Conservation (phyloP, 345 rosid genomes). For the Boechera stricta region DNA sequence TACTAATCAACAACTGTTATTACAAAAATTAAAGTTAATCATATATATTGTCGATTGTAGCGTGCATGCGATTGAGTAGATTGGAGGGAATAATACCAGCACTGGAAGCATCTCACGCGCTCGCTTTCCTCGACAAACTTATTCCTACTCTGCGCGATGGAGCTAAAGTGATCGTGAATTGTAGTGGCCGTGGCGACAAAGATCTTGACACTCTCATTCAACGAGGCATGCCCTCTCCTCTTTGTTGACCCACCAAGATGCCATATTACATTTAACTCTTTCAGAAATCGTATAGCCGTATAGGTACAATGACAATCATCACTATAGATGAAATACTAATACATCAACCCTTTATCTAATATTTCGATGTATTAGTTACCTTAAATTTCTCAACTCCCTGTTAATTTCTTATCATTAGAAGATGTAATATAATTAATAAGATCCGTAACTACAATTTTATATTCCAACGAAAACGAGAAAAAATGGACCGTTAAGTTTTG, state of each 20-base stretch:
- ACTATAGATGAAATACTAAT: neutral
- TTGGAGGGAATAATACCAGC: slow-evolving; percentile 87
- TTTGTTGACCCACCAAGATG: slow-evolving; percentile 21
- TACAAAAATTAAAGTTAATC: neutral
- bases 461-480: too few relatives aligned
- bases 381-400: neutral
- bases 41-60: slow-evolving; percentile 43
- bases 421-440: neutral
- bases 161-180: slow-evolving; percentile 66
- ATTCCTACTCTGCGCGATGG: slow-evolving; percentile 62
- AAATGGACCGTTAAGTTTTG: too few relatives aligned
- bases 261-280: neutral
- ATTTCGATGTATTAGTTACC: neutral
- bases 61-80: slow-evolving; percentile 55
- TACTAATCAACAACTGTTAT: neutral
- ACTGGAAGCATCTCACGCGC: slow-evolving; percentile 77
- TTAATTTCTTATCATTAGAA: neutral
- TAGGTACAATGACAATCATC: neutral
- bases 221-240: slow-evolving; percentile 28
- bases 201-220: slow-evolving; percentile 47
- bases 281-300: neutral
- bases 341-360: neutral
- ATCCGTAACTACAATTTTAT: too few relatives aligned
- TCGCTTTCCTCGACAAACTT: slow-evolving; percentile 73
- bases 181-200: slow-evolving; percentile 84